Evolutionary conservation across 495 filamentous ascomycete species (phyloP), one percentile per base, ranked within the genome.

Genomic region (Chaetomium tenue): DNA sequence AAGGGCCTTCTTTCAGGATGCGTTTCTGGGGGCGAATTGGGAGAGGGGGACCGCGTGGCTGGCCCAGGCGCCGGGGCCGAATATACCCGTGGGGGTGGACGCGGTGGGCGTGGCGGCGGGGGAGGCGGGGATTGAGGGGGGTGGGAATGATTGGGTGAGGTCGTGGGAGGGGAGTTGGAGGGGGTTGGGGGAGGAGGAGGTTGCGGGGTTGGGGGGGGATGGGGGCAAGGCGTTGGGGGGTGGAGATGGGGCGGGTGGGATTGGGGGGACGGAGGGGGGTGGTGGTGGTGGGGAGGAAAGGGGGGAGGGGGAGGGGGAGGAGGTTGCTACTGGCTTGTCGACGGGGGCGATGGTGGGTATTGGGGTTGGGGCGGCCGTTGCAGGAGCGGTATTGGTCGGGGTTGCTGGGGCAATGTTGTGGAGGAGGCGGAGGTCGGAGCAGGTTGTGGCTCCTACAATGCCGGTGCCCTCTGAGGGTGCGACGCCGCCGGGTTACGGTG

Each of bases 11-110:
- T 51, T 66, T 16, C 59, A 62, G 53, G 58, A 52, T 30, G 58
- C 46, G 1, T 66, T 66, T 25, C 20, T 66, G 23, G 58, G 64
- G 5, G 52, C 33, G 8, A 62, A 62, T 53, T 66, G 53, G 30
- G 58, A 61, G 26, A 1, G 12, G 20, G 33, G 52, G 0, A 33
- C 30, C 46, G 20, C 57, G 3, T 66, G 22, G 13, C 15, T 61
- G 25, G 58, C 52, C 30, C 64, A 61, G 53, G 58, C 58, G 13
- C 44, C 58, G 11, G 59, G 52, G n/a, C 58, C 52, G 0, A 51
- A 58, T 18, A 33, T 57, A 0, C 53, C 61, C 0, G 12, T n/a
- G 3, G 26, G 30, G 1, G 42, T 25, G 6, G 53, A 48, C 3
- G 30, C 20, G 16, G 61, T 46, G 9, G 20, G 9, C 0, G n/a